These are phyloP conservation scores for Volvox carteri DNA, from an alignment of 163 green algal genomes.

Conservation along the genomic window DNA sequence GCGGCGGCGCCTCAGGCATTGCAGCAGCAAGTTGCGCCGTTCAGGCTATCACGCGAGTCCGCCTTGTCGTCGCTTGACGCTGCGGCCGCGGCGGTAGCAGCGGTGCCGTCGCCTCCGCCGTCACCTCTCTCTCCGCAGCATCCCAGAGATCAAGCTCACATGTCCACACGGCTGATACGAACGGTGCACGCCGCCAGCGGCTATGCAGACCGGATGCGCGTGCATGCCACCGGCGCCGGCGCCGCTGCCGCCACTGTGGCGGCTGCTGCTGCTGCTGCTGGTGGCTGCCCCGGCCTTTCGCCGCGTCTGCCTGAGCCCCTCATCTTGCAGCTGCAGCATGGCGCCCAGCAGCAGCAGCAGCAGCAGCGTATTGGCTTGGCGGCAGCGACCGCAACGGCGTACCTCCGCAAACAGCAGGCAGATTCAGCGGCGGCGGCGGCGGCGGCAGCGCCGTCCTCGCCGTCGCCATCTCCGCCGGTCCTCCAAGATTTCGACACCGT, in stretches of 20 bases:
- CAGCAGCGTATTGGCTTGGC: neutral
- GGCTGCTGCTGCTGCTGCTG: neutral
- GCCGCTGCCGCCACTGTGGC: neutral
- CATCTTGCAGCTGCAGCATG: neutral
- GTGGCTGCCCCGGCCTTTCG: neutral
- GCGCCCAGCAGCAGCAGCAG: neutral
- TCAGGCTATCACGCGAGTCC: neutral
- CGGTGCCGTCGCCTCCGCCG: neutral
- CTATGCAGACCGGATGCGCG: neutral
- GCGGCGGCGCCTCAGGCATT: neutral
- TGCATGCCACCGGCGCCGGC: neutral
- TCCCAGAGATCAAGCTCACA: neutral
- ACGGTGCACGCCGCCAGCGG: neutral
- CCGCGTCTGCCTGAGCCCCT: neutral
- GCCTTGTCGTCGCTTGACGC: no score
- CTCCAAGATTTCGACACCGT: neutral
- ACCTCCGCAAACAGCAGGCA: neutral
- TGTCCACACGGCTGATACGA: neutral
- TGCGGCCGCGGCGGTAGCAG: neutral
- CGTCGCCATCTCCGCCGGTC: neutral
- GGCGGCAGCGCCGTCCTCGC: neutral
- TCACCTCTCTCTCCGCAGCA: no score
- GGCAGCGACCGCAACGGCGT: neutral
- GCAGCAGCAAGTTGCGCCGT: neutral
- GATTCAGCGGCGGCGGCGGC: neutral